Conservation (phyloP, 495 filamentous ascomycete species). For the Penicillium macrosclerotiorum region DNA sequence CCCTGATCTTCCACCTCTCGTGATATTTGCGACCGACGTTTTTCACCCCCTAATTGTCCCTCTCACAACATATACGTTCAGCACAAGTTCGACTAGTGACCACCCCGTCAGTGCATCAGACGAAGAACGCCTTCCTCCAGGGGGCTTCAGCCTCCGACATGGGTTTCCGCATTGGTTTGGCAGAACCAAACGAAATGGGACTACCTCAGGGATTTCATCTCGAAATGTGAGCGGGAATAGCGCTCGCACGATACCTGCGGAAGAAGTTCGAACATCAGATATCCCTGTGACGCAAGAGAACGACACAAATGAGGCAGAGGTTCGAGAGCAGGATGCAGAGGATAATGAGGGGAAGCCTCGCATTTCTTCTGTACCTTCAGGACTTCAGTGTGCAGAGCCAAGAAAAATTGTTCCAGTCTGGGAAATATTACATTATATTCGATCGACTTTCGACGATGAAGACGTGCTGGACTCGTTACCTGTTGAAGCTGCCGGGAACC, state of each 20-base stretch:
- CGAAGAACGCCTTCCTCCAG: constrained; percentile 77
- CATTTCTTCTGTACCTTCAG: constrained; percentile 15
- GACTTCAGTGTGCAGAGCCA: constrained; percentile 17
- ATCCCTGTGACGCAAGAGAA: not conserved
- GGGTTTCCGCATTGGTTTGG: constrained; percentile 90
- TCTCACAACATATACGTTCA: constrained; percentile 85
- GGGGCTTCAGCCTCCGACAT: constrained; percentile 82
- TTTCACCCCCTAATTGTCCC: constrained; percentile 93
- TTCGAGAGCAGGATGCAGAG: constrained; percentile 6
- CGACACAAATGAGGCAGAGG: too few relatives aligned
- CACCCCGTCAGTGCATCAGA: constrained; percentile 79
- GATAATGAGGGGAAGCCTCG: constrained; percentile 4
- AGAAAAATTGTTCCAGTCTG: constrained; percentile 33
- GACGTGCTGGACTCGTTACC: constrained; percentile 74
- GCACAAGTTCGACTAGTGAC: constrained; percentile 63
- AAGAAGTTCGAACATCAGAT: not conserved
- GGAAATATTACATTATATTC: constrained; percentile 71
- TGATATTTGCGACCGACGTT: constrained; percentile 86
- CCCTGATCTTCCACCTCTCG: constrained; percentile 72
- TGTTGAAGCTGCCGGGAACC: constrained; percentile 78
- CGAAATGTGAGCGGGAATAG: constrained; percentile 37
- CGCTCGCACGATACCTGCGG: not conserved
- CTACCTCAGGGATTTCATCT: constrained; percentile 32
- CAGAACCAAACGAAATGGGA: constrained; percentile 33
- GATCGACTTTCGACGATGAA: constrained; percentile 75